These are phyloP conservation scores for Panus rudis DNA, from an alignment of 768 basidiomycete genomes.

Conservation along the genomic window DNA sequence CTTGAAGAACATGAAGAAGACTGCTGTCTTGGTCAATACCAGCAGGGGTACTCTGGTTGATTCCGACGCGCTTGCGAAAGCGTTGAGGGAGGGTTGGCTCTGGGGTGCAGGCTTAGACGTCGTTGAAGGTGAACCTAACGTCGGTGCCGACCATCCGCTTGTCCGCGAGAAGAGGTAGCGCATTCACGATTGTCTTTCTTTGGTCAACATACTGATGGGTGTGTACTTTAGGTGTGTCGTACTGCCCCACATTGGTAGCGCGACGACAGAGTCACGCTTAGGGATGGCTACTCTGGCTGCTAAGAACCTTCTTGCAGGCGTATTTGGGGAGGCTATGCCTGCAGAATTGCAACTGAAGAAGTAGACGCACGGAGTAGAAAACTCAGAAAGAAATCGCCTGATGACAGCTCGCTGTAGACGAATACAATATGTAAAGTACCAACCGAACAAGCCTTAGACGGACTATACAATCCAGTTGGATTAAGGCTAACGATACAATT, in stretches of 20 bases:
- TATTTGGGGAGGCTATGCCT: conserved; percentile 48
- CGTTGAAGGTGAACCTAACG: conserved; percentile 83
- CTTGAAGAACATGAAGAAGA: conserved; percentile 78
- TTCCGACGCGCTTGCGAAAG: conserved; percentile 79
- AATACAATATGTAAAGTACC: too few relatives aligned
- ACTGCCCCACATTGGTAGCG: conserved; percentile 88
- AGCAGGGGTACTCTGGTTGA: conserved; percentile 85
- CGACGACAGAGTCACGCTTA: conserved; percentile 75
- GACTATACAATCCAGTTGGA: too few relatives aligned
- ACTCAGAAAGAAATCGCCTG: too few relatives aligned
- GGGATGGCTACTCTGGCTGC: conserved; percentile 78
- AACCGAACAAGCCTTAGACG: too few relatives aligned
- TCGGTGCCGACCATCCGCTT: conserved; percentile 69
- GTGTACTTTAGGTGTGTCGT: conserved; percentile 54
- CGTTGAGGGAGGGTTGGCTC: conserved; percentile 70
- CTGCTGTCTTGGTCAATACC: conserved; percentile 78
- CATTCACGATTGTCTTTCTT: neutral
- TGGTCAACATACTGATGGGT: neutral
- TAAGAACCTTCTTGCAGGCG: conserved; percentile 56
- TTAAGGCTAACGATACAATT: too few relatives aligned
- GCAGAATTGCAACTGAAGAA: conserved; percentile 30
- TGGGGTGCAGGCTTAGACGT: conserved; percentile 94
- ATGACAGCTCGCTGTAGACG: too few relatives aligned
- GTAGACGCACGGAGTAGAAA: too few relatives aligned
- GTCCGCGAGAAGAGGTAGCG: conserved; percentile 65